Base-by-base conservation (phyloP, 352 stramenopile species). In the Phytophthora citrophthora region DNA sequence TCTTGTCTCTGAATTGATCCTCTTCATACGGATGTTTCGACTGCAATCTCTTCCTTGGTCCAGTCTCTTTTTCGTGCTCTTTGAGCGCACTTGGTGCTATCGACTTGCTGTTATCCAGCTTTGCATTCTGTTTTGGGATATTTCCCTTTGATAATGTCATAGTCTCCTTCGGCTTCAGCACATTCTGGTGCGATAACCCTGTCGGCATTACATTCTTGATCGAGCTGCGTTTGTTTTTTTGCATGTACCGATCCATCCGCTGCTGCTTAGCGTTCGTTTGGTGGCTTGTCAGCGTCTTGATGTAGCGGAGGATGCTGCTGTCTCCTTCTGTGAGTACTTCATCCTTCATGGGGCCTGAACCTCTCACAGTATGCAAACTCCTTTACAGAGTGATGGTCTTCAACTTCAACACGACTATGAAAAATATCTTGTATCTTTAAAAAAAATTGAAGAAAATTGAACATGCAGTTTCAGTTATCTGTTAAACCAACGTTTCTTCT, bases 401-500 rank as follows among this genome's bases (percentile, higher is more conserved):
- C 20, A 49, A 55, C 68, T 71, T 70, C 66, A 78, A 85, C 65
- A 46, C 54, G 46, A n/a, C 29, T 65, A 5, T 58, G n/a, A 65
- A 50, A 59, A n/a, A 41, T 6, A 20, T 20, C 18, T 20, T 20
- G 1, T 20, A 20, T 20, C 18, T 20, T 20, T 20, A 20, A 20
- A 20, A 20, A 20, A 20, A 20, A 20, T 20, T 20, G 20, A 20
- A 20, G 20, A 39, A 41, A 41, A 47, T 8, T 43, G 43, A 60
- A 51, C 27, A 29, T 46, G 13, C 18, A 32, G 9, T 24, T 34
- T 32, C 12, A 57, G 40, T 39, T 70, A 58, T 74, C 53, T 70
- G 31, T 74, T 59, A 34, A 69, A 87, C 81, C 81, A 90, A 26
- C 70, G 63, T 46, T 81, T 85, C 24, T 76, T 77, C 39, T 87